phyloP scores from a whole-genome alignment of 441 rosid genomes.

The Pelargonium myrrhifolium region DNA sequence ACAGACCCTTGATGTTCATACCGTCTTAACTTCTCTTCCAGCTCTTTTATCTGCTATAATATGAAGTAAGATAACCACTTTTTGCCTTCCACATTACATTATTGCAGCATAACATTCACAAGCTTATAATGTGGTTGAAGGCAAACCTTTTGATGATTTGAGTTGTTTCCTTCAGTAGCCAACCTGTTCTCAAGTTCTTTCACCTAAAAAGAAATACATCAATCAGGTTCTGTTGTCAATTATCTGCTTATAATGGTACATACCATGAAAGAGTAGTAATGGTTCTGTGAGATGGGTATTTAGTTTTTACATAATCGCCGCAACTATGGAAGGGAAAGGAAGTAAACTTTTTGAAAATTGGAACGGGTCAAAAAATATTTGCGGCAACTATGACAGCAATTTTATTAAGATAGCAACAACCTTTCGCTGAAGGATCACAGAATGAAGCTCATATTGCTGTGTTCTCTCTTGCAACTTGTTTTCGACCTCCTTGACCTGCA shows the following conservation, averaged over 20 bases:
- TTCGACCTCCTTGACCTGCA: conserved; percentile 10
- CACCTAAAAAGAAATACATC: conserved; percentile 9
- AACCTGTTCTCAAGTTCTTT: conserved; percentile 17
- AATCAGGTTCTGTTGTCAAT: not conserved
- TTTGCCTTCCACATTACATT: not conserved
- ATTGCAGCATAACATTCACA: not conserved
- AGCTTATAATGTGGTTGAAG: too few species aligned
- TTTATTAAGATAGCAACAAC: conserved; percentile 13
- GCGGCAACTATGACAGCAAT: not conserved
- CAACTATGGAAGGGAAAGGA: too few species aligned
- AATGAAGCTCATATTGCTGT: conserved; percentile 25
- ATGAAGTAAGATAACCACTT: not conserved
- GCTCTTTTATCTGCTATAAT: conserved; percentile 6
- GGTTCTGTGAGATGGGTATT: not conserved
- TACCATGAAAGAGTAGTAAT: not conserved
- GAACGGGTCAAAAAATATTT: not conserved
- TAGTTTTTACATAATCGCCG: too few species aligned
- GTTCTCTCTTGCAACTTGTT: conserved; percentile 26
- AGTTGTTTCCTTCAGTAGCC: not conserved
- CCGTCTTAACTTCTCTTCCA: conserved; percentile 13
- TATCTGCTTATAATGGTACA: not conserved
- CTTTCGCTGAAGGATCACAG: conserved; percentile 32
- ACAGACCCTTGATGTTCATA: conserved; percentile 7
- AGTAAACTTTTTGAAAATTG: not conserved
- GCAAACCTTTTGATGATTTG: conserved; percentile 19